These are phyloP conservation scores for Diaporthe citriasiana DNA, from an alignment of 2,329 filamentous ascomycete genomes.

Conservation along the genomic window DNA sequence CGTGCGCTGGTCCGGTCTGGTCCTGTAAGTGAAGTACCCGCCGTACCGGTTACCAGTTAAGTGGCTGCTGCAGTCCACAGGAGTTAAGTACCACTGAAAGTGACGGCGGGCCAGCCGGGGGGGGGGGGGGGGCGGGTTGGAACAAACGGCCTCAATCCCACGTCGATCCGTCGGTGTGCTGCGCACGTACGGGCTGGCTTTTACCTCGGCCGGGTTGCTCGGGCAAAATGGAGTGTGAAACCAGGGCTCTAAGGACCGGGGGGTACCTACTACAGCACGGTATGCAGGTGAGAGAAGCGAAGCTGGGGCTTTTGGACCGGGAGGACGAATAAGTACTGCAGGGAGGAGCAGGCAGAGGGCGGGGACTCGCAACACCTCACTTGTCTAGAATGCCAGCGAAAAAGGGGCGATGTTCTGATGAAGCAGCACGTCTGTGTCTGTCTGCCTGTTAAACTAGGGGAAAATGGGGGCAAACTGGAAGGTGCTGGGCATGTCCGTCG, in stretches of 20 bases:
- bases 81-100: background rate
- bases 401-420: slow-evolving; percentile 26
- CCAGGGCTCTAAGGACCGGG: slow-evolving; percentile 9
- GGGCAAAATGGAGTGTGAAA: slow-evolving; percentile 16
- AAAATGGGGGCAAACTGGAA: slow-evolving; percentile 5
- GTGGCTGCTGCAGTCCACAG: background rate
- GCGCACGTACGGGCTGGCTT: slow-evolving; percentile 1
- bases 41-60: background rate
- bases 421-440: background rate
- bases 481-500: slow-evolving; percentile 18
- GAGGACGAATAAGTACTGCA: slow-evolving; percentile 27
- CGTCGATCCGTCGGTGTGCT: slow-evolving; percentile 16
- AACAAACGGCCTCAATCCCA: slow-evolving; percentile 25
- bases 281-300: background rate
- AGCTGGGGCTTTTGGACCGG: background rate
- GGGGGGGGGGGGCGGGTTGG: slow-evolving; percentile 13
- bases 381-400: slow-evolving; percentile 34
- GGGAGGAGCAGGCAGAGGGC: slow-evolving; percentile 27
- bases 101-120: background rate
- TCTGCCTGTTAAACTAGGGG: background rate
- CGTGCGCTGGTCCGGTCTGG: background rate
- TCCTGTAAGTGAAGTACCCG: slow-evolving; percentile 4
- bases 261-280: slow-evolving; percentile 1
- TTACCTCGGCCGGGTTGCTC: slow-evolving; percentile 26
- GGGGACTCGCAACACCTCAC: slow-evolving; percentile 34